A percentile compares a stretch with the other conserved stretches of the same genome.
Conservation (phyloP, 768 basidiomycete genomes). For the Psilocybe cyanescens region DNA sequence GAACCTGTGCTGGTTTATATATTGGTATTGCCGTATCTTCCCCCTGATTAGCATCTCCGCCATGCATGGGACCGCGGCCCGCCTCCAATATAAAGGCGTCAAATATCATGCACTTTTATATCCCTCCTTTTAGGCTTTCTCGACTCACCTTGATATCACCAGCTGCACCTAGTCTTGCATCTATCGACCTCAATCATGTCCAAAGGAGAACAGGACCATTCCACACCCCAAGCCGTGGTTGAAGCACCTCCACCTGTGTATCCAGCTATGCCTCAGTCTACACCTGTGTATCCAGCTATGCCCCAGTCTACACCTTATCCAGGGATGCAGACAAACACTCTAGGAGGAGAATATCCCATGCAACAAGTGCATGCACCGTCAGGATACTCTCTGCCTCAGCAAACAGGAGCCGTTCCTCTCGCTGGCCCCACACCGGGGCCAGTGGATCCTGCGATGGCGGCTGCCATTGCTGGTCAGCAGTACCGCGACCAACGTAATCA, state of each 20-base stretch:
- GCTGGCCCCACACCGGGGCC: not conserved
- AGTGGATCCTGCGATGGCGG: not conserved
- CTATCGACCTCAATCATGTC: not conserved
- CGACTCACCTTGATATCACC: not conserved
- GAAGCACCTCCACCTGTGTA: not conserved
- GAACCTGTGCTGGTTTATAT: too few species aligned
- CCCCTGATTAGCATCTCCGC: not conserved
- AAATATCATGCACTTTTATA: not conserved
- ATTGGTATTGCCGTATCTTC: not conserved
- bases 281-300: not conserved
- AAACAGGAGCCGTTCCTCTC: not conserved
- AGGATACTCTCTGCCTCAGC: not conserved
- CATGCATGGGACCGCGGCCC: not conserved
- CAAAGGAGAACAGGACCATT: not conserved
- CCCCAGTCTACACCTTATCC: not conserved
- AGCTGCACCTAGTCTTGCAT: not conserved
- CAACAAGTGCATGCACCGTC: not conserved
- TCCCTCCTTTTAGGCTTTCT: not conserved
- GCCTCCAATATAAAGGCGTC: not conserved
- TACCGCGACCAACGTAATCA: constrained; percentile 15
- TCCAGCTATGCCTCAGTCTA: not conserved
- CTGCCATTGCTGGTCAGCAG: not conserved
- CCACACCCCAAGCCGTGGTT: not conserved
- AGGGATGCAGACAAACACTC: not conserved
- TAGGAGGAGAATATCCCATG: not conserved